Base-by-base conservation (phyloP, 176 grass and related monocot species). In the Themeda triandra region DNA sequence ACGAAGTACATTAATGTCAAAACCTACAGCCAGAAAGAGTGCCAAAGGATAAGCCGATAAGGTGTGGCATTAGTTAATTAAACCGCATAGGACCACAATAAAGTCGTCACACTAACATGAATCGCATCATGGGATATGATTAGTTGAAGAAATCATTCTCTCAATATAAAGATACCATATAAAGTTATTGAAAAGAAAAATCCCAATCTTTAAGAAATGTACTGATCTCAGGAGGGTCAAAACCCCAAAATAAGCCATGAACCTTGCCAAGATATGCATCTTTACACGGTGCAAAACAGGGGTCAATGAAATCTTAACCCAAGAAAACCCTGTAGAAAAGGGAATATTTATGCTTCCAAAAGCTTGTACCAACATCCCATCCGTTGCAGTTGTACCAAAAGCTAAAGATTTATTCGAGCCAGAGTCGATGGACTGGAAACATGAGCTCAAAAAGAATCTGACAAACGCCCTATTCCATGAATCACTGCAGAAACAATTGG, bases 1-100 rank as follows among this genome's bases (percentile, higher is more conserved):
- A 45, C 76, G 79, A 66, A 99, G 93, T 70, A 83, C 83, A 58
- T 91, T 89, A 71, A 99, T 94, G 82, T 99, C 93, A 65, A 88
- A 99, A 91, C 87, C 96, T 99, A 88, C 2, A 87, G 75, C 2
- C 41, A 67, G 15, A 60, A 28, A 59, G 83, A 71, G 8, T 53
- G 80, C 18, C 6, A 27, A 18, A 79, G 8, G 27, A 45, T 66
- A 78, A 73, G 56, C 19, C 1, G 2, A 66, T 53, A 77, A 58
- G 41, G 10, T 7, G 45, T 45, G 41, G 10, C 45, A 58, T 32
- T 79, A 73, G 8, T n/a, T 44, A 56, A 36, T 23, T 63, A 78
- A 64, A 71, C 13, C 13, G 24, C 68, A 83, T 35, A 60, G 10
- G 19, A 23, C 29, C 42, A 68, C 11, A 66, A 41, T 66, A 80